Conservation (phyloP, 2,329 filamentous ascomycete species). For the Colletotrichum tropicale region DNA sequence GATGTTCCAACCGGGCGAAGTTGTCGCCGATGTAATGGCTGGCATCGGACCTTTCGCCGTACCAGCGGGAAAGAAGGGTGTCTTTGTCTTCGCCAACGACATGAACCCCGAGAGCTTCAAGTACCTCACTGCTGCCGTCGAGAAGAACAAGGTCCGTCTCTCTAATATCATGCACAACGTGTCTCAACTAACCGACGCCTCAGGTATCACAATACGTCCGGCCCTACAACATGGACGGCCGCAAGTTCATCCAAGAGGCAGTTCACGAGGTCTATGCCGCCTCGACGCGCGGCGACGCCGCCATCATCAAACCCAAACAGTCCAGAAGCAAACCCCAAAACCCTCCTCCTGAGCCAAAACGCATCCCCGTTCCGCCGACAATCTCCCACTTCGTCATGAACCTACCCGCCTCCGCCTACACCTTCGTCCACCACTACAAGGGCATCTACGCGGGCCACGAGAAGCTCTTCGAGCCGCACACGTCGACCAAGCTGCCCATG, state of each 20-base stretch:
- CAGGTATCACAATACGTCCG: constrained; percentile 72
- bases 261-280: constrained; percentile 64
- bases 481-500: constrained; percentile 70
- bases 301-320: constrained; percentile 54
- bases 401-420: constrained; percentile 85
- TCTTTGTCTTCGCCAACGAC: constrained; percentile 97
- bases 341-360: constrained; percentile 38
- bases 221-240: constrained; percentile 82
- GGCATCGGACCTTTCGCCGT: constrained; percentile 95
- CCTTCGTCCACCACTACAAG: constrained; percentile 77
- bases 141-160: constrained; percentile 74
- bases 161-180: fast-evolving
- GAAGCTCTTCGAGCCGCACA: constrained; percentile 66
- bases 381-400: constrained; percentile 99
- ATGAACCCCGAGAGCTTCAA: constrained; percentile 89
- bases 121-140: constrained; percentile 72
- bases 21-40: constrained; percentile 96
- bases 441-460: constrained; percentile 81
- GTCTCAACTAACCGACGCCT: constrained; percentile 21
- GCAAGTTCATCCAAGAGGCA: constrained; percentile 76
- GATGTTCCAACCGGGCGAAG: constrained; percentile 82
- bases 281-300: constrained; percentile 55
- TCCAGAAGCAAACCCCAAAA: constrained; percentile 40
- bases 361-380: constrained; percentile 67
- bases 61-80: constrained; percentile 85